Percentiles rank a stretch among this genome's conserved stretches.
Conservation (phyloP, 192 early-diverging fungal genomes). For the Backusella tuberculispora region DNA sequence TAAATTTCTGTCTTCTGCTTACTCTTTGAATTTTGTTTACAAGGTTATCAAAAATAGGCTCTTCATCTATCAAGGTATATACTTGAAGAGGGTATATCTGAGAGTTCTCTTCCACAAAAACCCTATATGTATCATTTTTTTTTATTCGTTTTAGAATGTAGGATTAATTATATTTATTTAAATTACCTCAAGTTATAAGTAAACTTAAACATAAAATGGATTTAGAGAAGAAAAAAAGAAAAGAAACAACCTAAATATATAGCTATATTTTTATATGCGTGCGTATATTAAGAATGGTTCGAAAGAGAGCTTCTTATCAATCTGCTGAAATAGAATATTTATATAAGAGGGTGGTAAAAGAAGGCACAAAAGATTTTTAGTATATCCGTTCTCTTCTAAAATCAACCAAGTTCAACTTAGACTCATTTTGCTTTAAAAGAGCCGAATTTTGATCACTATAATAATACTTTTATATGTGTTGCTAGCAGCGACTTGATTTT, state of each 20-base stretch:
- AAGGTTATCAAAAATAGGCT: neutral
- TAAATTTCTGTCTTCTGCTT: neutral
- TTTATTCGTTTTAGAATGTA: neutral
- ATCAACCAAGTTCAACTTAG: conserved; percentile 5
- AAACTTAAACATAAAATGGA: neutral
- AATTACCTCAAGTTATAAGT: conserved; percentile 7
- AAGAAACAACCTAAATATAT: no score
- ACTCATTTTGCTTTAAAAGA: neutral
- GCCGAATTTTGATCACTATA: neutral
- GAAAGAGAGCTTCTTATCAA: no score
- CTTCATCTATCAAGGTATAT: neutral
- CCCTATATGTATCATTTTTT: neutral
- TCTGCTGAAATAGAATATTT: no score
- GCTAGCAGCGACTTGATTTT: no score
- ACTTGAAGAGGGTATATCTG: neutral
- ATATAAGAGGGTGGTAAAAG: conserved; percentile 16
- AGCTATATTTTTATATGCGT: neutral
- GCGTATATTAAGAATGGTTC: neutral
- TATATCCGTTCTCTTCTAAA: conserved; percentile 17
- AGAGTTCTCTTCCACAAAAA: neutral
- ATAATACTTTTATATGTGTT: neutral
- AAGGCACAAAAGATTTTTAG: neutral
- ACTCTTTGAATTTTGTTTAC: neutral
- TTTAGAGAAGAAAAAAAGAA: neutral
- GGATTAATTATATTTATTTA: neutral